Evolutionary conservation across 2,329 filamentous ascomycete species (phyloP).

Genomic region (Xylaria digitata): DNA sequence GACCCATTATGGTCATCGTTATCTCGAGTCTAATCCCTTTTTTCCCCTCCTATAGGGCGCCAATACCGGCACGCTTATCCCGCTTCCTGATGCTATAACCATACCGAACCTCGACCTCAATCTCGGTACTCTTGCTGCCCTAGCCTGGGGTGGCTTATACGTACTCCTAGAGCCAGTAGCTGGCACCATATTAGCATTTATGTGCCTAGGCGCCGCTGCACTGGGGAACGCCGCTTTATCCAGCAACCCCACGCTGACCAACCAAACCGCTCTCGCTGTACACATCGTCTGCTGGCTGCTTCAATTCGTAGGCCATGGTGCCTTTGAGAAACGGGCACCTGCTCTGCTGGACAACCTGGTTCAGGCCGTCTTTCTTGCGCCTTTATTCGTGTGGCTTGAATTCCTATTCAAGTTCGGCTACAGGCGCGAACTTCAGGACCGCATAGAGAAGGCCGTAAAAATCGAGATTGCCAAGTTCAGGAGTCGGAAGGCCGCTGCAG

Average conservation of each 20-base stretch:
- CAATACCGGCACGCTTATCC: conserved; percentile 71
- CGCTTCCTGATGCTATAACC: conserved; percentile 73
- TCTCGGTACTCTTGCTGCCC: conserved; percentile 71
- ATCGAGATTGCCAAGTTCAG: conserved; percentile 82
- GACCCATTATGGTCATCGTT: conserved; percentile 5
- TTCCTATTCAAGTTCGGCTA: conserved; percentile 91
- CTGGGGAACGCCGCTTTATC: conserved; percentile 79
- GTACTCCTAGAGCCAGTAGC: conserved; percentile 94
- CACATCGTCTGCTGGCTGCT: conserved; percentile 84
- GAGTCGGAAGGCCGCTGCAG: conserved; percentile 61
- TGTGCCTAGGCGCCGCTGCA: conserved; percentile 81
- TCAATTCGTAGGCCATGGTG: conserved; percentile 92
- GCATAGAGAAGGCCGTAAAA: conserved; percentile 80
- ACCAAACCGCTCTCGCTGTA: conserved; percentile 70
- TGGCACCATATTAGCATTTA: conserved; percentile 77
- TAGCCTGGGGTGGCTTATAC: conserved; percentile 82
- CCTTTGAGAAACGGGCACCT: conserved; percentile 87
- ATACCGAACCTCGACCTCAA: conserved; percentile 75
- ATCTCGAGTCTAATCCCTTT: conserved; percentile 39
- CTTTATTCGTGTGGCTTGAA: conserved; percentile 98
- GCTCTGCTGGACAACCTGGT: conserved; percentile 91
- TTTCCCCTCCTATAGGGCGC: conserved; percentile 59
- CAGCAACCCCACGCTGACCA: conserved; percentile 62
- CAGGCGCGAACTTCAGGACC: conserved; percentile 83
- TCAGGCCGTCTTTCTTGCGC: conserved; percentile 91